Evolutionary conservation across 2,329 filamentous ascomycete species (phyloP).

Genomic region (Fusarium denticulatum): DNA sequence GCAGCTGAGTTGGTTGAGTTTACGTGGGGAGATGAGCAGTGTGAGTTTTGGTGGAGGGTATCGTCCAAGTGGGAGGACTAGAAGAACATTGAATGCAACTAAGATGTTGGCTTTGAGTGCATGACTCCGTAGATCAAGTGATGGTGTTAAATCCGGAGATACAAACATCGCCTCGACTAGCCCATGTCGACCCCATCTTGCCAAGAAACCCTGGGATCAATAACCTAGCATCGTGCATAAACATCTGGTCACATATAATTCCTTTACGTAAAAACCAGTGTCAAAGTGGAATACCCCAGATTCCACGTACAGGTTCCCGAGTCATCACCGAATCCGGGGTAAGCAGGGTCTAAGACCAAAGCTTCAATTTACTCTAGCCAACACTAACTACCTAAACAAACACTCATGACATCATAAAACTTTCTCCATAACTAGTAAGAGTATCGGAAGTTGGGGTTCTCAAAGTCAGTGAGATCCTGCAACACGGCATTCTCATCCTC

Average conservation of each 20-base stretch:
- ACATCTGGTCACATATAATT: background rate
- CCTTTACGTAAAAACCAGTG: constrained; percentile 27
- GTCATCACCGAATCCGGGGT: constrained; percentile 6
- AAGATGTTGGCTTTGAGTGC: background rate
- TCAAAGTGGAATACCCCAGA: constrained; percentile 10
- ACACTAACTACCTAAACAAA: background rate
- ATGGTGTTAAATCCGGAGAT: background rate
- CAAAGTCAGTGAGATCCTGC: constrained; percentile 43
- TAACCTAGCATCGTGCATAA: background rate
- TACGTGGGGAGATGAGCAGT: constrained; percentile 55
- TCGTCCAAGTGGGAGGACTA: constrained; percentile 46
- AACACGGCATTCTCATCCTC: constrained; percentile 33
- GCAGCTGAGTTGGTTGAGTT: constrained; percentile 53
- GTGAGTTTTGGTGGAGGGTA: constrained; percentile 57
- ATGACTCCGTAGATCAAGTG: background rate
- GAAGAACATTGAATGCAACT: fast-evolving
- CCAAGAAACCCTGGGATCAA: constrained; percentile 3
- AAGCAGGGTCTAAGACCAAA: background rate
- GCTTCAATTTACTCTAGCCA: constrained; percentile 3
- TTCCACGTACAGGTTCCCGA: background rate
- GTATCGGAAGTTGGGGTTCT: constrained; percentile 44
- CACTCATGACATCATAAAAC: background rate
- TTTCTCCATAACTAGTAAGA: constrained; percentile 27
- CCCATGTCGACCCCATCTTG: background rate
- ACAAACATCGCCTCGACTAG: background rate